Base-by-base conservation (phyloP, 2,329 filamentous ascomycete species). In the Botrytis squamosa region DNA sequence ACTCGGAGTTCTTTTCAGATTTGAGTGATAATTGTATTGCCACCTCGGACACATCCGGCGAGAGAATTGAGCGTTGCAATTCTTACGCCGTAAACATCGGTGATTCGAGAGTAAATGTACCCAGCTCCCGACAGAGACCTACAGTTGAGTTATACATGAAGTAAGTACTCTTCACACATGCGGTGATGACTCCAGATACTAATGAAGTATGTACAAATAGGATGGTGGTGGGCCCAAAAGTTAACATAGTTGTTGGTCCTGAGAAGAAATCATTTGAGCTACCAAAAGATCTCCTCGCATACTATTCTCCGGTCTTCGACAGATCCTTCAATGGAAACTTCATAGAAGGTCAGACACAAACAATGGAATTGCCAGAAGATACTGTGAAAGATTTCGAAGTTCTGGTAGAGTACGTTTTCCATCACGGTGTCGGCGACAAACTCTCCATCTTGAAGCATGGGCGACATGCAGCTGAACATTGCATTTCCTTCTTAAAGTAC, bases 221-320 rank as follows among this genome's bases (percentile, higher is more conserved):
- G 16, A 69, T 69, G 57, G n/a, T 63, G 3, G 7, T 16, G 25
- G 68, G 74, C 18, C 70, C 76, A 2, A 71, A 40, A 44, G 72
- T 76, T 20, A 62, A 74, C 1, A 18, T 78, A 33, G 38, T 73
- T 36, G 74, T 78, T n/a, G 76, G 76, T 25, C 22, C 66, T 3
- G n/a, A 73, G 7, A 75, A 73, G 62, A 75, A 75, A 38, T 57
- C 71, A 22, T 77, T 73, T 40, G 46, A 14, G 1, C 46, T 78
- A 20, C 75, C 75, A 6, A 77, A 75, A 49, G 22, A 55, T 2
- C 69, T 78, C 12, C 42, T 77, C 0, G 74, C 70, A 46, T 42
- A 78, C 62, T 75, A 75, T n/a, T 77, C 71, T 1, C 33, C 59
- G 4, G 73, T 74, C 36, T 78, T 78, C 12, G 68, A 75, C 25